Percentiles rank a stretch among this genome's conserved stretches.
Conservation (phyloP, 1,284 basidiomycete genomes). For the Sanghuangporus weigelae region DNA sequence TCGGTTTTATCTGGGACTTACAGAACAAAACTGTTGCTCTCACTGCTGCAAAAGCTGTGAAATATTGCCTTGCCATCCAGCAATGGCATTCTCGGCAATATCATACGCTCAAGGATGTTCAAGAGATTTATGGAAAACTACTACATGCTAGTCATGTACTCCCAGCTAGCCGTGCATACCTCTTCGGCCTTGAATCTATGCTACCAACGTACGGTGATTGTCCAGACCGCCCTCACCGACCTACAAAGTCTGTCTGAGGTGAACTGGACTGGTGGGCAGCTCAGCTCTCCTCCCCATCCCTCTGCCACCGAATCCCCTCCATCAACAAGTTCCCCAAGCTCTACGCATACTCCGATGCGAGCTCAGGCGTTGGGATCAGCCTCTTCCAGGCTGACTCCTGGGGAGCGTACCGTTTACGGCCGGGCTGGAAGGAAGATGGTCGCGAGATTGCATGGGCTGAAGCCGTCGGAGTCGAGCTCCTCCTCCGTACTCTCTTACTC, state of each 20-base stretch:
- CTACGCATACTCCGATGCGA: no score
- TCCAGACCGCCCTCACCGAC: neutral
- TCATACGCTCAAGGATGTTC: neutral
- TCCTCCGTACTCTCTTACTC: constrained; percentile 5
- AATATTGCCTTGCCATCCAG: no score
- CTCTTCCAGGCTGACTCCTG: no score
- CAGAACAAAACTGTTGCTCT: neutral
- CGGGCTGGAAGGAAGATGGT: no score
- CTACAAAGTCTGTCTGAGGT: neutral
- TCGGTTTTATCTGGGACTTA: constrained; percentile 5
- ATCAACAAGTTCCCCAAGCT: no score
- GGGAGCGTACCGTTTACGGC: no score
- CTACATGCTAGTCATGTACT: neutral
- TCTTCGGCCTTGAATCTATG: neutral
- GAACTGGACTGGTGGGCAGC: neutral
- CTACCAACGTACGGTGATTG: neutral
- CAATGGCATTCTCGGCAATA: no score
- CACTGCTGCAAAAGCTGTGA: neutral
- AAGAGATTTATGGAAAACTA: constrained; percentile 3
- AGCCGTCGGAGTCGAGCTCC: no score
- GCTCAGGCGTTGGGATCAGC: no score
- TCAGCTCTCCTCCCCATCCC: no score
- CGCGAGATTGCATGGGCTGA: no score
- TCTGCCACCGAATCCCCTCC: no score
- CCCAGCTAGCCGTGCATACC: neutral